These are phyloP conservation scores for Choricystis sp. DNA, from an alignment of 139 green algal genomes.

Conservation along the genomic window DNA sequence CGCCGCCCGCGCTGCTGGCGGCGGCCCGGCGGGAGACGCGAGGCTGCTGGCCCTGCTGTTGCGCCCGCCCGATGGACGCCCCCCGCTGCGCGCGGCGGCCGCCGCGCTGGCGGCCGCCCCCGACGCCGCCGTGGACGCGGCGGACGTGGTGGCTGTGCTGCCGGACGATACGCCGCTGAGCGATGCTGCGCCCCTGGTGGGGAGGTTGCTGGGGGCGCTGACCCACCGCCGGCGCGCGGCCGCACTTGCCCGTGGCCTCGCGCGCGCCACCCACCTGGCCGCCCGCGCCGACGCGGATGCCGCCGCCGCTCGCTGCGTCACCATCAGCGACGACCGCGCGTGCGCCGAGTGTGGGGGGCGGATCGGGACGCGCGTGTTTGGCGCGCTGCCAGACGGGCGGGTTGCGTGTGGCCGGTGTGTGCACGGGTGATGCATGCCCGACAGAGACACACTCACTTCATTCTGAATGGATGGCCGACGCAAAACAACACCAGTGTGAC, in stretches of 20 bases:
- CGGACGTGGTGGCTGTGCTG: conserved; percentile 33
- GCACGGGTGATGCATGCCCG: too few species aligned
- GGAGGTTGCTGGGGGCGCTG: conserved; percentile 25
- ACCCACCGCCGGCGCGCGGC: conserved; percentile 29
- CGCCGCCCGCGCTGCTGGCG: too few species aligned
- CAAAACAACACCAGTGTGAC: too few species aligned
- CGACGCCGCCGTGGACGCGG: conserved; percentile 28
- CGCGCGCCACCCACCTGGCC: conserved; percentile 3
- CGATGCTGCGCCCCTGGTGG: conserved; percentile 21
- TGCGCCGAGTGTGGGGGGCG: background rate
- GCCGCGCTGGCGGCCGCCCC: background rate
- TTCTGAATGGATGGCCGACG: too few species aligned
- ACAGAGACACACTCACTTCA: too few species aligned
- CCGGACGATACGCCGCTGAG: conserved; percentile 36
- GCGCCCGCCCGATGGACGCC: background rate
- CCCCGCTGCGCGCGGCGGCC: background rate
- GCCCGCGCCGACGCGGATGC: conserved; percentile 3
- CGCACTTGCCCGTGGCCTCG: conserved; percentile 4
- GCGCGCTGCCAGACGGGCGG: background rate
- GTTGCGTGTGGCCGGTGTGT: background rate
- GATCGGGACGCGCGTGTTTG: background rate
- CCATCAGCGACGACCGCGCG: background rate
- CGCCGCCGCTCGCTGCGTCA: background rate
- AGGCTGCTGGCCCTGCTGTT: background rate
- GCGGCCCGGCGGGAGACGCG: background rate